These are phyloP conservation scores for Cymbopogon citratus DNA, from an alignment of 176 grass and related monocot species.

Conservation along the genomic window DNA sequence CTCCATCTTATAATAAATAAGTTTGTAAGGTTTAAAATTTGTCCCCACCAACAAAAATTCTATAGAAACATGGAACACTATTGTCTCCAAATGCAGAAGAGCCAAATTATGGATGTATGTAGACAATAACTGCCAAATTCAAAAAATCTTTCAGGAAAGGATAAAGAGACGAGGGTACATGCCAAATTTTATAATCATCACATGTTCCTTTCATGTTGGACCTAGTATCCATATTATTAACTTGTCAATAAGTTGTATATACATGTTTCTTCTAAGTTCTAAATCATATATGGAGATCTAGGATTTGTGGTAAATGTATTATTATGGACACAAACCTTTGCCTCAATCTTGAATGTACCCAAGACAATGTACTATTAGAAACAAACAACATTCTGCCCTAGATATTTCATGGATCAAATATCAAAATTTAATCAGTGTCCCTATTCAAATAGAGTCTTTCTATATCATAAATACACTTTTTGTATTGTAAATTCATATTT, in stretches of 20 bases:
- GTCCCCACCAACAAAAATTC: no score
- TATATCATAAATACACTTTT: neutral
- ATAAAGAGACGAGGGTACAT: no score
- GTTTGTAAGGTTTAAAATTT: no score
- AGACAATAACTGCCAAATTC: no score
- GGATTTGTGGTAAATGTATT: neutral
- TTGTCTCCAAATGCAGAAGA: no score
- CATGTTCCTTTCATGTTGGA: neutral
- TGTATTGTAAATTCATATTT: neutral
- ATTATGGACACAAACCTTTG: neutral
- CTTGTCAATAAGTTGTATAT: neutral
- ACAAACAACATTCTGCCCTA: neutral
- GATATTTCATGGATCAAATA: neutral
- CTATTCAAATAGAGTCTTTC: neutral
- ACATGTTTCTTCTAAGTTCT: neutral
- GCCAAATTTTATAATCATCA: neutral
- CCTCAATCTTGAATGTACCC: neutral
- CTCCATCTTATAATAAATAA: no score
- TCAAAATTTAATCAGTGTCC: neutral
- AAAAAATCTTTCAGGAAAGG: no score
- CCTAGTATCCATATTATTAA: neutral
- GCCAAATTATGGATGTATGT: no score
- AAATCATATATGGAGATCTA: neutral
- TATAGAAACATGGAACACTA: no score
- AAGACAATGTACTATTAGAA: neutral